These are phyloP conservation scores for Penicillium corylophilum DNA, from an alignment of 2,329 filamentous ascomycete genomes.

Conservation along the genomic window DNA sequence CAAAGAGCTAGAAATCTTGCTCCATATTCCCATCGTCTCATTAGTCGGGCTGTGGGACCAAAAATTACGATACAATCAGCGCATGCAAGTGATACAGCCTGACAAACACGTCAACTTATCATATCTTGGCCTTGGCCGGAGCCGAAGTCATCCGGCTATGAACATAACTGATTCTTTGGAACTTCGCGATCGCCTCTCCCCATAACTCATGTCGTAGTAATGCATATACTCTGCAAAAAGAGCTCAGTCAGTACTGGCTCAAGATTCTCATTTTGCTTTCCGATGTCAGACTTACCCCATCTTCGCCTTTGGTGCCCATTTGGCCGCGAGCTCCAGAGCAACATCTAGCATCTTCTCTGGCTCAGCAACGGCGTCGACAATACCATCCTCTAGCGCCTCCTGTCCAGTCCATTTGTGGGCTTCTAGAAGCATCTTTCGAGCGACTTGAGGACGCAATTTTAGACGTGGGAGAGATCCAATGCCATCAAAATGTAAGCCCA, in stretches of 20 bases:
- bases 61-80: no score
- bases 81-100: neutral
- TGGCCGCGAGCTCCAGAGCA: slow-evolving; percentile 46
- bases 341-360: slow-evolving; percentile 51
- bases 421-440: slow-evolving; percentile 57
- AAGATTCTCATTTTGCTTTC: no score
- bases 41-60: no score
- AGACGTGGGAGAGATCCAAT: slow-evolving; percentile 54
- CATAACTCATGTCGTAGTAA: slow-evolving; percentile 53
- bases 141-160: slow-evolving; percentile 41
- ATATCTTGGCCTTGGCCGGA: slow-evolving; percentile 22
- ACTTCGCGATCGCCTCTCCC: slow-evolving; percentile 53
- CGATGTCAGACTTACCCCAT: slow-evolving; percentile 22
- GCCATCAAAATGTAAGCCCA: slow-evolving; percentile 57
- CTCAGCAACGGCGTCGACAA: slow-evolving; percentile 53
- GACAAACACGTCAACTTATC: neutral
- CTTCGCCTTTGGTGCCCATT: slow-evolving; percentile 40
- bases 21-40: no score
- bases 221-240: slow-evolving; percentile 45
- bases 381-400: slow-evolving; percentile 52
- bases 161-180: slow-evolving; percentile 55
- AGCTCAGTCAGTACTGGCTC: neutral
- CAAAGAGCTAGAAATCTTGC: no score
- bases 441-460: slow-evolving; percentile 53
- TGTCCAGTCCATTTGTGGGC: slow-evolving; percentile 56